Evolutionary conservation across 2,329 filamentous ascomycete species (phyloP).

Genomic region (Colletotrichum navitas): DNA sequence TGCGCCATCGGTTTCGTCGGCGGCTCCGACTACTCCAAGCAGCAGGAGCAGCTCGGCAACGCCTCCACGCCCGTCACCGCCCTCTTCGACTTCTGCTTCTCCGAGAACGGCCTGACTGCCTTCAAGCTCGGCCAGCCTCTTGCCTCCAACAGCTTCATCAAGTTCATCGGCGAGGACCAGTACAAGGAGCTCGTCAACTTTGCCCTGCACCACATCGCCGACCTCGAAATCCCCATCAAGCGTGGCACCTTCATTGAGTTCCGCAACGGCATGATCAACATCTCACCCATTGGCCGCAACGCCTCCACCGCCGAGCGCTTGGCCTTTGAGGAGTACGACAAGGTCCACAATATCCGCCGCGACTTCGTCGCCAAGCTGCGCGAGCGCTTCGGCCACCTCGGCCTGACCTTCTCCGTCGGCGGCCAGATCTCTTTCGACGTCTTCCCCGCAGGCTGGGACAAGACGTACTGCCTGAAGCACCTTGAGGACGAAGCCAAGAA

Average conservation of each 20-base stretch:
- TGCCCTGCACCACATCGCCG: conserved; percentile 84
- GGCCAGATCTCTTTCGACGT: conserved; percentile 99
- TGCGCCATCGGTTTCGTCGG: conserved; percentile 93
- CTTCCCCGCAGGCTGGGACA: conserved; percentile 98
- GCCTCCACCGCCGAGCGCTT: conserved; percentile 83
- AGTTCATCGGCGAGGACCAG: conserved; percentile 85
- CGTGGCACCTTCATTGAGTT: conserved; percentile 89
- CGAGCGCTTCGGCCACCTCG: conserved; percentile 85
- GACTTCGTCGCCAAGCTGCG: conserved; percentile 82
- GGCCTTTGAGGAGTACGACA: conserved; percentile 86
- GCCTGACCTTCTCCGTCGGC: conserved; percentile 94
- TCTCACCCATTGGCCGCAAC: conserved; percentile 87
- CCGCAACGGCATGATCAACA: conserved; percentile 92
- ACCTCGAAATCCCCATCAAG: conserved; percentile 87
- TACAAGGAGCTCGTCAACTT: conserved; percentile 85
- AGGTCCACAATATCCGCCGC: conserved; percentile 79
- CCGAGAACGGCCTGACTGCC: conserved; percentile 95
- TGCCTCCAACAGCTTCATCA: conserved; percentile 86
- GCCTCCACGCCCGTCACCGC: conserved; percentile 76
- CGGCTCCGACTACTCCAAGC: conserved; percentile 91
- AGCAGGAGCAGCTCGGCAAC: conserved; percentile 92
- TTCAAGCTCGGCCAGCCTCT: conserved; percentile 85
- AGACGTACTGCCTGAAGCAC: conserved; percentile 94
- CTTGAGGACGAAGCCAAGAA: conserved; percentile 82
- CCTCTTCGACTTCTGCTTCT: conserved; percentile 98